Evolutionary conservation across 805 yeast species (phyloP).

Genomic region (Ogataea thermomethanolica): DNA sequence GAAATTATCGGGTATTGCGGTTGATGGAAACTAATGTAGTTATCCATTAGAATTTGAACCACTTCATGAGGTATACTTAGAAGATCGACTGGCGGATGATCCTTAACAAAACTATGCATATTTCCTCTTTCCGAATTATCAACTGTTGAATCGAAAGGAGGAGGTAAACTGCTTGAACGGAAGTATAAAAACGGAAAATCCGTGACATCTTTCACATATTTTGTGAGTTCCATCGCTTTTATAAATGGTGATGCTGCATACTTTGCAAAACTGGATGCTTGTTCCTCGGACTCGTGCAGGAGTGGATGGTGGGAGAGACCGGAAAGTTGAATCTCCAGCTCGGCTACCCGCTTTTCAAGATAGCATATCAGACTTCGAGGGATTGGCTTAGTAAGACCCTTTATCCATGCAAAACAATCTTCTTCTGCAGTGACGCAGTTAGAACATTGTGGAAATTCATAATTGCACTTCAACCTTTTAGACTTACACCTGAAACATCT

Average conservation of each 20-base stretch:
- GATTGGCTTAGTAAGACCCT: constrained; percentile 13
- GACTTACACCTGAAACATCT: constrained; percentile 17
- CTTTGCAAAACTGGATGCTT: constrained; percentile 8
- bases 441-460: constrained; percentile 15
- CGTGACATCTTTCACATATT: constrained; percentile 11
- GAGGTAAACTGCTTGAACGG: constrained; percentile 13
- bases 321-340: constrained; percentile 12
- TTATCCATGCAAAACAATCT: constrained; percentile 16
- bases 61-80: constrained; percentile 15
- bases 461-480: constrained; percentile 12
- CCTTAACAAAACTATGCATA: constrained; percentile 8
- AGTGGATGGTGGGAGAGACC: constrained; percentile 6
- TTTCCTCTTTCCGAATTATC: constrained; percentile 9
- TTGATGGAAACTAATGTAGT: constrained; percentile 12
- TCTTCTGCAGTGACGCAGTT: constrained; percentile 11
- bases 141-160: constrained; percentile 16
- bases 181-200: constrained; percentile 8
- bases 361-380: constrained; percentile 14
- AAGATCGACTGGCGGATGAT: constrained; percentile 17
- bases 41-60: constrained; percentile 11
- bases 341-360: constrained; percentile 15
- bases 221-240: constrained; percentile 4
- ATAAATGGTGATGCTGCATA: constrained; percentile 13
- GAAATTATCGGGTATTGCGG: constrained; percentile 19
- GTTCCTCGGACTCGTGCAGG: constrained; percentile 11